A percentile compares a stretch with the other conserved stretches of the same genome.
Conservation (phyloP, 768 basidiomycete genomes). For the Nidula microcarpa region DNA sequence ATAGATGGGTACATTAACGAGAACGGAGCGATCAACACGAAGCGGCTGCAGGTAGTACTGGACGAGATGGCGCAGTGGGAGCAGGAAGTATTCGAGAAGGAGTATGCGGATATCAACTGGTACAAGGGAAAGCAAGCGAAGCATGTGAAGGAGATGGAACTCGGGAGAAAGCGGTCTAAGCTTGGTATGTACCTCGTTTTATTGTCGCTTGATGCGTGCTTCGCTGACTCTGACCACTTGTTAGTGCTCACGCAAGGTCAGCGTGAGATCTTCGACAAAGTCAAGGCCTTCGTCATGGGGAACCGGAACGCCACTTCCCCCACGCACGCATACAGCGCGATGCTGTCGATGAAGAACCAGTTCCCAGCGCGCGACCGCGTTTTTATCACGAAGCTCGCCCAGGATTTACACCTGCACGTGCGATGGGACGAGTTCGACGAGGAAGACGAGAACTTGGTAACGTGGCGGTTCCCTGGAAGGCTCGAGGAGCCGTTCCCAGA, state of each 20-base stretch:
- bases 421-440: conserved; percentile 96
- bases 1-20: conserved; percentile 93
- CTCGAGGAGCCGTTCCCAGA: conserved; percentile 23
- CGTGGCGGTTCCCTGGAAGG: conserved; percentile 56
- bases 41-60: conserved; percentile 80
- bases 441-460: conserved; percentile 73
- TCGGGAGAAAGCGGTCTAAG: conserved; percentile 51
- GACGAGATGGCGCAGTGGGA: conserved; percentile 90
- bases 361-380: conserved; percentile 78
- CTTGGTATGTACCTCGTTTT: conserved; percentile 47
- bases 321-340: conserved; percentile 29
- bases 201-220: background rate
- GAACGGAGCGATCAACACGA: conserved; percentile 74
- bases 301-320: conserved; percentile 28
- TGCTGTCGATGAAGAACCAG: conserved; percentile 69
- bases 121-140: conserved; percentile 90
- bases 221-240: background rate
- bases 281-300: conserved; percentile 71
- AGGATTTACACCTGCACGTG: conserved; percentile 71
- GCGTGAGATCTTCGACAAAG: conserved; percentile 71
- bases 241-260: conserved; percentile 72
- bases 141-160: conserved; percentile 62
- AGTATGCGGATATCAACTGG: conserved; percentile 88
- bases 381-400: conserved; percentile 75
- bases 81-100: conserved; percentile 86